Evolutionary conservation across 1,284 basidiomycete genomes (phyloP), one percentile per base, ranked within the genome.

Genomic region (Puccinia brachypodii): DNA sequence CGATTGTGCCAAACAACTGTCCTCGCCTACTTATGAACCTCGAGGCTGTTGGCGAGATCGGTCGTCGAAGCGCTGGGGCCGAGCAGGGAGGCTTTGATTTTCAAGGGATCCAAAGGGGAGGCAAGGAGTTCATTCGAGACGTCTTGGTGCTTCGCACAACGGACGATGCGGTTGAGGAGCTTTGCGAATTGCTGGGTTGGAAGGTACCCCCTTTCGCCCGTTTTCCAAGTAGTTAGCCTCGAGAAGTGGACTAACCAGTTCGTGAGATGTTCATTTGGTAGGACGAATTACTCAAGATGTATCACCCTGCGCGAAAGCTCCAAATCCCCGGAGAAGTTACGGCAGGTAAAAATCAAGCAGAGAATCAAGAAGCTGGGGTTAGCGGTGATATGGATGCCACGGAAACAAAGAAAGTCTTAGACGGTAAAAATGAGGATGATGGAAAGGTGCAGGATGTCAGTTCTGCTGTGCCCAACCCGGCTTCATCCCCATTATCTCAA

Each of bases 1-100:
- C 88, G 81, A 84, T 85, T 13, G 89, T 89, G 4, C 84, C 86
- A 0, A 40, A 82, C 2, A 38, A 80, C 13, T 88, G 87, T 38
- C 89, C 89, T 0, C 86, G 89, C 0, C 42, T 89, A 14, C 86
- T 90, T 13, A 88, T 90, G 85, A 90, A 90, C 84, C 86, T 89
- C 47, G 89, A 90, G 84, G 83, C 85, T 0, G 90, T 90, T 14
- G 89, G 89, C 22, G 87, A 88, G 56, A 74, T n/a, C 40, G 73
- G 68, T 50, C 78, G 25, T 33, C 74, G 40, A 6, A 69, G 62
- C 40, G 78, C 31, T 38, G 42, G 44, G 13, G 68, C 42, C 14
- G 33, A 56, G 22, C 71, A 25, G 19, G 71, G 50, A 36, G 71
- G 71, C 13, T 81, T 62, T 82, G 84, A 33, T 84, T 85, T 83